phyloP scores from a whole-genome alignment of 176 grass and related monocot species.

The Cymbopogon citratus region DNA sequence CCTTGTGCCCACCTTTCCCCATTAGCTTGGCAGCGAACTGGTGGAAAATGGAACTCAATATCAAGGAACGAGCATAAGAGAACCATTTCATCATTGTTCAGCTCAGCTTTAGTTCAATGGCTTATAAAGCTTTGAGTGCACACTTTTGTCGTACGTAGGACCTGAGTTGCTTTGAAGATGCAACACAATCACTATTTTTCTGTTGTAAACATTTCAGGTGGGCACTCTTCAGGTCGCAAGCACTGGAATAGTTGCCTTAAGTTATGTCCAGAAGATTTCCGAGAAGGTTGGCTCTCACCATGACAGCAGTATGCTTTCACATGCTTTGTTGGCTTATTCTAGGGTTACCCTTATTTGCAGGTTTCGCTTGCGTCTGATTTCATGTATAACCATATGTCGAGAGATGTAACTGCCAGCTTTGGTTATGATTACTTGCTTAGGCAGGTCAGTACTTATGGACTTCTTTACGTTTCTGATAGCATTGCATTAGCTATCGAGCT shows the following conservation, averaged over 20 bases:
- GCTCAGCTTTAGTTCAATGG: neutral
- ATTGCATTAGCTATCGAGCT: constrained; percentile 16
- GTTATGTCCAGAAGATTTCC: constrained; percentile 96
- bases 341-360: constrained; percentile 32
- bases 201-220: constrained; percentile 52
- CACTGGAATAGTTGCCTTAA: constrained; percentile 91
- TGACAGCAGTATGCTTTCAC: neutral
- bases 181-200: constrained; percentile 1
- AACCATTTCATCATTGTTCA: neutral
- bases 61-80: neutral
- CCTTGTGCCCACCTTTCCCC: neutral
- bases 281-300: constrained; percentile 68
- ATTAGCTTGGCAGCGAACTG: neutral
- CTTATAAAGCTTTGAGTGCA: neutral
- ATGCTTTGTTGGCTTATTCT: constrained; percentile 17
- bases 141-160: neutral
- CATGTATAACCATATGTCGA: constrained; percentile 98
- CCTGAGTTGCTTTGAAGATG: neutral
- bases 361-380: constrained; percentile 96
- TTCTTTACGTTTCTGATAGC: neutral
- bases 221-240: constrained; percentile 91
- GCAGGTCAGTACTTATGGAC: constrained; percentile 47
- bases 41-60: neutral
- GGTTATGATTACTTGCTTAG: constrained; percentile 98
- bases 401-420: constrained; percentile 86